Conservation (phyloP, 768 basidiomycete genomes). For the Aureoboletus auriporus region DNA sequence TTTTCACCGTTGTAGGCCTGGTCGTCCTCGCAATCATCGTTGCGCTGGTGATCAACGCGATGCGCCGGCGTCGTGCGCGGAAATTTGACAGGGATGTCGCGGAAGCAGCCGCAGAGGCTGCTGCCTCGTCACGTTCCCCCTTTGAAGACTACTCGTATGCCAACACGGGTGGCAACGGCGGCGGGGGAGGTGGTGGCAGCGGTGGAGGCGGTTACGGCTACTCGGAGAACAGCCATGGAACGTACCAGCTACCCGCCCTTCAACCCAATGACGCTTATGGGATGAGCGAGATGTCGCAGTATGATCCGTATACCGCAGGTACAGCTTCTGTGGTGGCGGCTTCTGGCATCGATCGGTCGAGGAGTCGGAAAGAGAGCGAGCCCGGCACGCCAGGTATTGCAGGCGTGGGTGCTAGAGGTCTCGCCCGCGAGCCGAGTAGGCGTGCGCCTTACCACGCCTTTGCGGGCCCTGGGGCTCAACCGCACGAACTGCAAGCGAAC, state of each 20-base stretch:
- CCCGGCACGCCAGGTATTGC: constrained; percentile 39
- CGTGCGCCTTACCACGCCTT: constrained; percentile 38
- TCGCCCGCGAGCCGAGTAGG: constrained; percentile 26
- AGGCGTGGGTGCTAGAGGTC: constrained; percentile 31
- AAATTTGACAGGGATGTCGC: constrained; percentile 72
- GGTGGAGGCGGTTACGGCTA: constrained; percentile 32
- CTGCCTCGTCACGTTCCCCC: constrained; percentile 46
- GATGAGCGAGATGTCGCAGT: constrained; percentile 46
- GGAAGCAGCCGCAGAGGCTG: constrained; percentile 65
- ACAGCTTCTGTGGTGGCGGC: constrained; percentile 19
- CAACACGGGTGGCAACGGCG: constrained; percentile 18
- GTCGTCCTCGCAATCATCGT: constrained; percentile 49
- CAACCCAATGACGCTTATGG: constrained; percentile 41
- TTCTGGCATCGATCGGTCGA: constrained; percentile 17
- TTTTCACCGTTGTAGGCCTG: constrained; percentile 69
- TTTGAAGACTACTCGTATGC: constrained; percentile 43
- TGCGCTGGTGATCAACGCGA: constrained; percentile 42
- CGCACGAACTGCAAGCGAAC: constrained; percentile 13
- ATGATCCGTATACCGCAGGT: constrained; percentile 33
- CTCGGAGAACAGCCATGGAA: constrained; percentile 55
- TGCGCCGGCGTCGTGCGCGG: constrained; percentile 61
- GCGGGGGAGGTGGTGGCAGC: constrained; percentile 14
- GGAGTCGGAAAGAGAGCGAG: constrained; percentile 28
- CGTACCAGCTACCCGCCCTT: constrained; percentile 47
- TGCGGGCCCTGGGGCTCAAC: constrained; percentile 24